Evolutionary conservation across 257 asterid species (phyloP), one percentile per base, ranked within the genome.

Genomic region (Solanum appendiculatum): DNA sequence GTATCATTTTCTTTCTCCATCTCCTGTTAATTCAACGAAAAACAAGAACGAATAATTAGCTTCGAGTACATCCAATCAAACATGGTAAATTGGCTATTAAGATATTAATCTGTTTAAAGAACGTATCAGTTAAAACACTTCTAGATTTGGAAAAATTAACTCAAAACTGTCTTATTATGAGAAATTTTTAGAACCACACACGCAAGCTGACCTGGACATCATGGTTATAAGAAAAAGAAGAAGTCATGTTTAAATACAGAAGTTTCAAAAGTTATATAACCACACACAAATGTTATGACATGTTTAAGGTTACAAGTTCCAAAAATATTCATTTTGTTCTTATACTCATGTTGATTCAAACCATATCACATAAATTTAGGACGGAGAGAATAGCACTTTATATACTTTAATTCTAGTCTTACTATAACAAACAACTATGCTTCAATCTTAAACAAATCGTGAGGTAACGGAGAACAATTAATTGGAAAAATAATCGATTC

Each of bases 1-100:
- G 82, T 12, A 36, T 89, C 91, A 11, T 86, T 88, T 33, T 87
- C 93, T 39, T 87, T 90, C 86, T 88, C 91, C 25, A 40, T 25
- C 80, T 89, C 95, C 91, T 91, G 88, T 56, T 14, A 64, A 16
- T 81, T 77, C 27, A 69, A 44, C 0, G 58, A 46, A 36, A 33
- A 48, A 69, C 15, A 72, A 46, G 2, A 21, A 25, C 51, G 1
- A 37, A 40, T 6, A 10, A 21, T 14, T 40, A 36, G 8, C 21
- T 39, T 73, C 27, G 20, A 56, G 2, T 56, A 56, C 27, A 56
- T 56, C 6, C 66, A 56, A 56, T 56, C n/a, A 12, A 23, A 0
- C 31, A 9, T 5, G 7, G 48, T 37, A 9, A 73, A 5, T 73
- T 73, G 6, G 9, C 20, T 21, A 40, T 72, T 34, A 9, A 5